These are phyloP conservation scores for Helminthosporium solani DNA, from an alignment of 2,329 filamentous ascomycete species.

Conservation along the genomic window DNA sequence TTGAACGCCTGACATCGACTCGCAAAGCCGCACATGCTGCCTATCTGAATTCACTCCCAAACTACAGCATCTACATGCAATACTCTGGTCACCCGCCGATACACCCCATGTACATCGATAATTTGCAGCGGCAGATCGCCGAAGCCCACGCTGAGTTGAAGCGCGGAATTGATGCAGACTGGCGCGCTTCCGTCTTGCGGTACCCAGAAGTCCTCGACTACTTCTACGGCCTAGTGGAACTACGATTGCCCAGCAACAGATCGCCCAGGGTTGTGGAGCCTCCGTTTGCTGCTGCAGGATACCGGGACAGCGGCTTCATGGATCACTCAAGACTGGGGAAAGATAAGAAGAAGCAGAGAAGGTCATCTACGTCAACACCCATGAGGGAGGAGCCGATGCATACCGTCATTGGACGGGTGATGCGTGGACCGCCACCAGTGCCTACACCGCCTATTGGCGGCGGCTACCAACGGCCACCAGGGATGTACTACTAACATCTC, in stretches of 20 bases:
- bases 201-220: slow-evolving; percentile 81
- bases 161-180: slow-evolving; percentile 75
- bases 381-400: slow-evolving; percentile 21
- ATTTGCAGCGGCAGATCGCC: slow-evolving; percentile 55
- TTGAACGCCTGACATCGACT: slow-evolving; percentile 43
- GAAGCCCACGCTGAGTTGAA: slow-evolving; percentile 67
- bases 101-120: slow-evolving; percentile 42
- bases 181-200: slow-evolving; percentile 70
- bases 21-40: slow-evolving; percentile 45
- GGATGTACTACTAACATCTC: slow-evolving; percentile 14
- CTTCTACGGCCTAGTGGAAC: slow-evolving; percentile 70
- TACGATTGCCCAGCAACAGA: slow-evolving; percentile 62
- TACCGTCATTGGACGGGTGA: slow-evolving; percentile 22
- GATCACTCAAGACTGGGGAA: slow-evolving; percentile 25
- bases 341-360: slow-evolving; percentile 39
- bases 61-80: slow-evolving; percentile 50
- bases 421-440: slow-evolving; percentile 35
- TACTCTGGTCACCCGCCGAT: slow-evolving; percentile 49
- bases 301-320: slow-evolving; percentile 38
- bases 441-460: slow-evolving; percentile 38
- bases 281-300: slow-evolving; percentile 41
- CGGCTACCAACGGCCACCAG: slow-evolving; percentile 27
- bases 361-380: slow-evolving; percentile 29
- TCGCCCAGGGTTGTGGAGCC: slow-evolving; percentile 42
- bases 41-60: slow-evolving; percentile 48